A percentile compares a stretch with the other conserved stretches of the same genome.
These are phyloP conservation scores for Brassica balearica DNA, from an alignment of 441 rosid species.

Conservation along the genomic window DNA sequence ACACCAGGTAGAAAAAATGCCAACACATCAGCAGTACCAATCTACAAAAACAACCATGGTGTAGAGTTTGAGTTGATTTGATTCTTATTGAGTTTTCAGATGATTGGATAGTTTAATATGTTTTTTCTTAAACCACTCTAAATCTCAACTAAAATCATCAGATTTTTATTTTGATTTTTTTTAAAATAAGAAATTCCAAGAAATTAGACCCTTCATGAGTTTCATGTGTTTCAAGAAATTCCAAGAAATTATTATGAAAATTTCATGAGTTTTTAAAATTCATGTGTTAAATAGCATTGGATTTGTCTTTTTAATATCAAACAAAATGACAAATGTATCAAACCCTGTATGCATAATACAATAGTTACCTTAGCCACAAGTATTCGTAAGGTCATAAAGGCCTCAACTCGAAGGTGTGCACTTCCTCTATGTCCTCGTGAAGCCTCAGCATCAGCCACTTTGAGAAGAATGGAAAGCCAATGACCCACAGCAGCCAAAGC, in stretches of 20 bases:
- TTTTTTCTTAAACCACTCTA: neutral
- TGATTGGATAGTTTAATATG: neutral
- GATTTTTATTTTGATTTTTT: too few species aligned
- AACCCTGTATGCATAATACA: neutral
- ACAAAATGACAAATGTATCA: neutral
- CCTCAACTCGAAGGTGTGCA: slow-evolving; percentile 83
- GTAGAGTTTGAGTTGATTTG: neutral
- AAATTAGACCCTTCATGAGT: too few species aligned
- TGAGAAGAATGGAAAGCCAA: slow-evolving; percentile 93
- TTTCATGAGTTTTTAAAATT: too few species aligned
- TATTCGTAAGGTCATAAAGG: slow-evolving; percentile 73
- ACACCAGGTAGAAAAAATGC: slow-evolving; percentile 98
- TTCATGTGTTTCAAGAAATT: too few species aligned
- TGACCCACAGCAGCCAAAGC: slow-evolving; percentile 92
- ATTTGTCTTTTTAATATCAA: too few species aligned
- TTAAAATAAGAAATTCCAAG: neutral
- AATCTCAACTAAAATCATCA: too few species aligned
- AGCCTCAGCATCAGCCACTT: slow-evolving; percentile 94
- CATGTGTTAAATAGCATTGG: too few species aligned
- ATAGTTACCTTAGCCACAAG: slow-evolving; percentile 87
- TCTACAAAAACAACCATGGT: slow-evolving; percentile 51
- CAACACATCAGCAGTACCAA: slow-evolving; percentile 89
- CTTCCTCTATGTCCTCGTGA: slow-evolving; percentile 87
- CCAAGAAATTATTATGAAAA: too few species aligned
- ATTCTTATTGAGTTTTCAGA: neutral